Percentiles rank a stretch among this genome's conserved stretches.
These are phyloP conservation scores for Aspergillus sp. DNA, from an alignment of 2,329 filamentous ascomycete genomes.

Conservation along the genomic window DNA sequence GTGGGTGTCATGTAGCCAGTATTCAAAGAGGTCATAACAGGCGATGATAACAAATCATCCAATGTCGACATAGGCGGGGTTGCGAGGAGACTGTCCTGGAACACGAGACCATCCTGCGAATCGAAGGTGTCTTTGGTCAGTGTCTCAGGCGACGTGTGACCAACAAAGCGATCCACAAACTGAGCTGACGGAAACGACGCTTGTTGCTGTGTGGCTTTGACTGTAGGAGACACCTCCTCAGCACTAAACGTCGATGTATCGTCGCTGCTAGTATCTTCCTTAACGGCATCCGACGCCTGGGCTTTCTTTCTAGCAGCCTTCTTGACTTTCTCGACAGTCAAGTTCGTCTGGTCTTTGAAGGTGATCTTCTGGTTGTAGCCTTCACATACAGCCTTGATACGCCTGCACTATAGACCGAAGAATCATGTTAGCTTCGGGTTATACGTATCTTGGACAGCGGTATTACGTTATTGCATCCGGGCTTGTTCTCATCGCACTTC, in stretches of 20 bases:
- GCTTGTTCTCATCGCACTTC: conserved; percentile 12
- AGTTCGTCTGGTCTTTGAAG: conserved; percentile 13
- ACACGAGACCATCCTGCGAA: neutral
- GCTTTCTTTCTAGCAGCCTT: conserved; percentile 1
- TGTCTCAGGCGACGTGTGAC: neutral
- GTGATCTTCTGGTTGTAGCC: conserved; percentile 11
- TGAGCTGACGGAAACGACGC: neutral
- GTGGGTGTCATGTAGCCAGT: conserved; percentile 1
- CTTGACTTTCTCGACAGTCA: conserved; percentile 5
- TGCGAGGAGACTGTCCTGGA: neutral
- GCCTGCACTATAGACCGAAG: conserved; percentile 6
- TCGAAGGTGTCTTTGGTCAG: neutral
- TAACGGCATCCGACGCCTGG: neutral
- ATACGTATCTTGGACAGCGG: neutral
- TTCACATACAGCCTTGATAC: conserved; percentile 8
- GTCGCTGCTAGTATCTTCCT: neutral
- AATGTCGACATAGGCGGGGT: neutral
- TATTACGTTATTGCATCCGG: conserved; percentile 9
- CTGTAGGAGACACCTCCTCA: no score
- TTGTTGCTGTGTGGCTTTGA: neutral
- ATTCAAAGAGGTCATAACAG: neutral
- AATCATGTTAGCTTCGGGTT: neutral
- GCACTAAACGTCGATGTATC: neutral
- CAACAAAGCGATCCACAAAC: neutral
- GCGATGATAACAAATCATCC: neutral